Conservation (phyloP, 1,139 yeast species). For the Maudiozyma humilis region DNA sequence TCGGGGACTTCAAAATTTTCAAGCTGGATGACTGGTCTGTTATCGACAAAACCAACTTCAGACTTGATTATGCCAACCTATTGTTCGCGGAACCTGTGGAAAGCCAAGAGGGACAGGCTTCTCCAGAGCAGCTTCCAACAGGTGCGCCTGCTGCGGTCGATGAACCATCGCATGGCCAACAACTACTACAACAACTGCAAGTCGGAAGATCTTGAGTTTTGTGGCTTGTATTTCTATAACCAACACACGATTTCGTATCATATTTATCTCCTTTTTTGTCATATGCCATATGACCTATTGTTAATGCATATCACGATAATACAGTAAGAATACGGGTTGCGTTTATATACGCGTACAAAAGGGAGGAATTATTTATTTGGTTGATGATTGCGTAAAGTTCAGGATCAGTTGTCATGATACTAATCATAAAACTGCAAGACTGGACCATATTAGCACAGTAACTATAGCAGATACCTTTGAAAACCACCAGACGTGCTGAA, state of each 20-base stretch:
- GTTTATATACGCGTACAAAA: too few relatives aligned
- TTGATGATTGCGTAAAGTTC: too few relatives aligned
- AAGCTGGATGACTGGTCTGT: conserved; percentile 38
- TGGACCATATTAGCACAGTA: conserved; percentile 31
- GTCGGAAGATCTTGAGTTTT: conserved; percentile 15
- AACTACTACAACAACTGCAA: conserved; percentile 26
- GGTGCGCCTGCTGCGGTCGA: not conserved
- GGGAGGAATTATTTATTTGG: too few relatives aligned
- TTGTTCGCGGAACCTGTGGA: conserved; percentile 2
- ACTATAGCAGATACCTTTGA: conserved; percentile 50
- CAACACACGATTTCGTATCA: not conserved
- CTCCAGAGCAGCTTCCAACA: not conserved
- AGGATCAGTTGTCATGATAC: not conserved
- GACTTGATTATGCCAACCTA: conserved; percentile 22
- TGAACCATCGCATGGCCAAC: conserved; percentile 24
- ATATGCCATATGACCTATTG: not conserved
- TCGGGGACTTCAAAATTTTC: conserved; percentile 37
- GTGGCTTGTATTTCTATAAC: not conserved
- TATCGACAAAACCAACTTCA: conserved; percentile 31
- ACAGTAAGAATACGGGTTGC: not conserved
- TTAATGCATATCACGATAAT: not conserved
- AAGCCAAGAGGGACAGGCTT: not conserved
- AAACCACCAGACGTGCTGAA: conserved; percentile 97
- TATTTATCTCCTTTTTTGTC: too few relatives aligned
- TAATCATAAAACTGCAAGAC: conserved; percentile 8